Evolutionary conservation across 2,329 filamentous ascomycete species (phyloP).

Genomic region (Penicillium sp.): DNA sequence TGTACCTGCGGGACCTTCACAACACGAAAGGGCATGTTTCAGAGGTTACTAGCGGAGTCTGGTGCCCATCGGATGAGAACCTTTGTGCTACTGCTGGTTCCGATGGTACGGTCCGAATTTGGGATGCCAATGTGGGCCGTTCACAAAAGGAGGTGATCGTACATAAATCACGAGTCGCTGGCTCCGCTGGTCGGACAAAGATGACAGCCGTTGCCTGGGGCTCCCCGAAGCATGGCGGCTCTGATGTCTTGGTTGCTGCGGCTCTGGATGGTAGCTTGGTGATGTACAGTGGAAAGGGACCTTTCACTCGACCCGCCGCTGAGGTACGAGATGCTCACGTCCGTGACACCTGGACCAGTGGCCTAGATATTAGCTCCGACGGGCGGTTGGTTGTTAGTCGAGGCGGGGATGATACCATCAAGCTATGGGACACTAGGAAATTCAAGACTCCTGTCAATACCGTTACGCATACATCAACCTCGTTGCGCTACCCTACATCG

Average conservation of each 20-base stretch:
- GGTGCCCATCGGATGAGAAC: constrained; percentile 86
- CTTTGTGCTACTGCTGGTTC: constrained; percentile 88
- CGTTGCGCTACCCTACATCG: constrained; percentile 78
- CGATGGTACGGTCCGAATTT: constrained; percentile 93
- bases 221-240: constrained; percentile 73
- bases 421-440: constrained; percentile 95
- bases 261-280: constrained; percentile 87
- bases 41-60: constrained; percentile 84
- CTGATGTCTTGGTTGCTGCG: constrained; percentile 77
- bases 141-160: constrained; percentile 92
- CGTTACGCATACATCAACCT: constrained; percentile 78
- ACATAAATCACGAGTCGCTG: constrained; percentile 89
- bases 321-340: constrained; percentile 85
- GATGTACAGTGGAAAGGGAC: constrained; percentile 90
- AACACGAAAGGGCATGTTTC: constrained; percentile 97
- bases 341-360: constrained; percentile 85
- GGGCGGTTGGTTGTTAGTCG: constrained; percentile 88
- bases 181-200: constrained; percentile 84
- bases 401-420: constrained; percentile 89
- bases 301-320: constrained; percentile 77
- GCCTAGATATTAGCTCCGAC: constrained; percentile 87
- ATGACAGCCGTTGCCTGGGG: constrained; percentile 95
- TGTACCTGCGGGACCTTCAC: constrained; percentile 97
- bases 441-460: constrained; percentile 88
- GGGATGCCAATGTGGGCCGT: constrained; percentile 91